Base-by-base conservation (phyloP, 2,329 filamentous ascomycete species). In the Dactylella cylindrospora region DNA sequence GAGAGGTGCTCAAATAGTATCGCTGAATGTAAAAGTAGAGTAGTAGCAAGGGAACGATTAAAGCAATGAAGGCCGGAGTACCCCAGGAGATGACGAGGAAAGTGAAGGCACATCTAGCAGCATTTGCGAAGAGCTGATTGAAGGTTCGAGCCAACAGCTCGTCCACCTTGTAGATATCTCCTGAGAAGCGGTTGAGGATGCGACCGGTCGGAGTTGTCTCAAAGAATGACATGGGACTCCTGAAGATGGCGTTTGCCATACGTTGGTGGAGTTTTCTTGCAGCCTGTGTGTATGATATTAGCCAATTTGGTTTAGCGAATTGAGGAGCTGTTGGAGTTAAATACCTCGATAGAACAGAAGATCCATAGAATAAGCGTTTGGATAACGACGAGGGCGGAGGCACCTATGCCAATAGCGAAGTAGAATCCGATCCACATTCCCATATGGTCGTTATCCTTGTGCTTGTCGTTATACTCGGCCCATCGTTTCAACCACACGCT, bases 291-390 rank as follows among this genome's bases (percentile, higher is more conserved):
- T 41, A 68, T 55, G 66, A 44, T 65, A 46, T 40, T 36, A 12
- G 33, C 12, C 12, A 62, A 32, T 17, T 32, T 4, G 49, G 49
- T 17, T 49, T 54, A 4, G 57, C 54, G 13, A n/a, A 23, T 23
- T 28, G 17, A 13, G 9, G 5, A n/a, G 12, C 20, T 8, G n/a
- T 6, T 17, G n/a, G 15, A 3, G 26, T 35, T 22, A 32, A 15
- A 26, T 77, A 88, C 86, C 81, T 98, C 93, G 65, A 98, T 98
- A 3, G 93, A 97, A 76, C 94, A 98, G 76, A 98, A 97, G 67
- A 98, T 97, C 93, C 93, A 98, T 22, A 98, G 78, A 66, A 98
- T 90, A 68, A 98, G 76, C 4, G 91, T 97, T 74, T 97, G 93
- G 23, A 94, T 71, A 33, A 97, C 89, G 2, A 94, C 91, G 66